A percentile compares a stretch with the other conserved stretches of the same genome.
Conservation (phyloP, 441 rosid genomes). For the Pelargonium citronellum region DNA sequence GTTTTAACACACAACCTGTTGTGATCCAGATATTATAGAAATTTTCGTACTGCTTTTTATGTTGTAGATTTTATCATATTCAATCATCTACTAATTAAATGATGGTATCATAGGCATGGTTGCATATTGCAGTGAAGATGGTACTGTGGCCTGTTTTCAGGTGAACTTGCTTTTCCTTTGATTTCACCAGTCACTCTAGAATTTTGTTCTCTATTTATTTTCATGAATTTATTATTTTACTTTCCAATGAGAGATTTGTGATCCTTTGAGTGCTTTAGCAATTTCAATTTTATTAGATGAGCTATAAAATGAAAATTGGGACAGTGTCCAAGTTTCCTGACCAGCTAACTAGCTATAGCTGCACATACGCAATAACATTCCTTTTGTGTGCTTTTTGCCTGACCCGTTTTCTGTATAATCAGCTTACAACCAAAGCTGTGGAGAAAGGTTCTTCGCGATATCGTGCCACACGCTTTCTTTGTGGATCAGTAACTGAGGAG, state of each 20-base stretch:
- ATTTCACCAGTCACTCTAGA: neutral
- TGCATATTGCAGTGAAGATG: constrained; percentile 84
- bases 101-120: constrained; percentile 53
- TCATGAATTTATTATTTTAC: neutral
- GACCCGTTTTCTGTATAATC: constrained; percentile 19
- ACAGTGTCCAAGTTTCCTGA: too few species aligned
- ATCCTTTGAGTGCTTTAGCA: neutral
- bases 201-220: constrained; percentile 3
- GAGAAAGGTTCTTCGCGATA: constrained; percentile 61
- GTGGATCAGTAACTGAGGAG: constrained; percentile 53
- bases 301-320: too few species aligned
- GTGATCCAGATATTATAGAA: too few species aligned
- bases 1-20: too few species aligned
- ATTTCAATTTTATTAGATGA: neutral
- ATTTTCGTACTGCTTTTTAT: too few species aligned
- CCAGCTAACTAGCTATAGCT: too few species aligned
- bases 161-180: constrained; percentile 31
- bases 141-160: constrained; percentile 59
- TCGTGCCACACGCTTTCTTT: constrained; percentile 59
- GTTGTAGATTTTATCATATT: too few species aligned
- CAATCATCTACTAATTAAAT: constrained; percentile 10
- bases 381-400: too few species aligned
- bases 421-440: constrained; percentile 61
- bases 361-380: too few species aligned
- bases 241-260: neutral